phyloP scores from a whole-genome alignment of 768 basidiomycete species.

The Trametes cingulata region DNA sequence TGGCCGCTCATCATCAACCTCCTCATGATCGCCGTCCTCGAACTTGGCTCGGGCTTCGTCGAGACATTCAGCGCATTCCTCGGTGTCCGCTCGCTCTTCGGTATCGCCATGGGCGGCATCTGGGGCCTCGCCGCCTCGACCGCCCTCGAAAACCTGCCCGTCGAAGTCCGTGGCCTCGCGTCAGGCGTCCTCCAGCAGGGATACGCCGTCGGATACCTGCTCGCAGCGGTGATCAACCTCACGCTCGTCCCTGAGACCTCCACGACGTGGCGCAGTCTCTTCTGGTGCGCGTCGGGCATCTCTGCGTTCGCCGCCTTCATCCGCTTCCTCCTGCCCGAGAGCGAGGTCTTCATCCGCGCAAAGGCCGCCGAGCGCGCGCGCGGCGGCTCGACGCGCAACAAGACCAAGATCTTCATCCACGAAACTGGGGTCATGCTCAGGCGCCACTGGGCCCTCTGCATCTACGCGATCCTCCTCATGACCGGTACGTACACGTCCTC shows the following conservation, averaged over 20 bases:
- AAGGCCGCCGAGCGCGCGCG: conserved; percentile 50
- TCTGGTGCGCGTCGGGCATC: conserved; percentile 78
- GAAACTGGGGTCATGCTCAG: conserved; percentile 79
- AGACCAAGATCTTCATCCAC: conserved; percentile 69
- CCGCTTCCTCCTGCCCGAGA: conserved; percentile 75
- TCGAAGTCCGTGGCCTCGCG: conserved; percentile 81
- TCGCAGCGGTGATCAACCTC: conserved; percentile 84
- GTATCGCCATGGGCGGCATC: conserved; percentile 86
- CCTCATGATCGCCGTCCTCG: conserved; percentile 65
- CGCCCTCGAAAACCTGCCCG: conserved; percentile 86
- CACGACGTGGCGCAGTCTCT: conserved; percentile 68
- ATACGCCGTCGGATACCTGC: conserved; percentile 82
- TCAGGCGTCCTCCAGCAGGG: conserved; percentile 88
- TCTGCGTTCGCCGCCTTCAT: conserved; percentile 68
- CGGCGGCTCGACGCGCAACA: conserved; percentile 42
- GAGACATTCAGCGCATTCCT: conserved; percentile 79
- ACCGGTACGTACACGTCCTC: conserved; percentile 38
- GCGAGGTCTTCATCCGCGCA: conserved; percentile 67
- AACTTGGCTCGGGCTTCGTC: conserved; percentile 81
- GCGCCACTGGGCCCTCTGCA: conserved; percentile 77
- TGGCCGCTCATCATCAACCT: conserved; percentile 88
- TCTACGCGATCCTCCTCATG: conserved; percentile 85
- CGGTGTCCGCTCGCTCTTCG: conserved; percentile 79
- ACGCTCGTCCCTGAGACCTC: conserved; percentile 45
- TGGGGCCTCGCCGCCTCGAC: conserved; percentile 86